Conservation (phyloP, 1,284 basidiomycete species). For the Lignosus rhinocerotis region DNA sequence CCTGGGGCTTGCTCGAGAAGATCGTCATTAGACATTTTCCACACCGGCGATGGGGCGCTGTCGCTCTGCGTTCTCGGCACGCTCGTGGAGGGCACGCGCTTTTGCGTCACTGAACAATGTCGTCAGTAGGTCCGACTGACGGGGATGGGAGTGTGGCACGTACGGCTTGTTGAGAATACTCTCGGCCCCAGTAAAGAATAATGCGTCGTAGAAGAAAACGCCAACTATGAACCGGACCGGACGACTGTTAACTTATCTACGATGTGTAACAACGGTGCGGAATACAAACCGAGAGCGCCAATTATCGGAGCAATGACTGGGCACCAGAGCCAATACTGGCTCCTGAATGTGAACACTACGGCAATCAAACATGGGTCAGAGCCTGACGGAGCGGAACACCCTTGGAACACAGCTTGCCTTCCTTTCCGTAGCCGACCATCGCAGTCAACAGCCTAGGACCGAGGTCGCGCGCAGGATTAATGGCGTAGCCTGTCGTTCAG, state of each 20-base stretch:
- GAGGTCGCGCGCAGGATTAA: slow-evolving; percentile 68
- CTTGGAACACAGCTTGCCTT: slow-evolving; percentile 32
- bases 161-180: slow-evolving; percentile 56
- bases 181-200: slow-evolving; percentile 55
- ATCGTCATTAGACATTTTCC: slow-evolving; percentile 14
- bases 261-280: background rate
- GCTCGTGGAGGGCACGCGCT: slow-evolving; percentile 23
- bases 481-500: slow-evolving; percentile 42
- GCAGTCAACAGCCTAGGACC: slow-evolving; percentile 62
- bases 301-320: slow-evolving; percentile 59
- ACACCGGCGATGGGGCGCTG: slow-evolving; percentile 21
- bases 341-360: slow-evolving; percentile 46
- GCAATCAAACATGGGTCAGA: background rate
- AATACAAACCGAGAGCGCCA: slow-evolving; percentile 45
- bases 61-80: slow-evolving; percentile 21
- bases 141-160: slow-evolving; percentile 16
- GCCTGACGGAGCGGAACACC: background rate
- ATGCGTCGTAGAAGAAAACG: slow-evolving; percentile 51
- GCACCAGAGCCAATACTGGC: slow-evolving; percentile 80
- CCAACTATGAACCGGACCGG: slow-evolving; percentile 34
- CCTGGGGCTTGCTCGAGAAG: background rate
- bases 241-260: background rate
- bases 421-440: slow-evolving; percentile 59
- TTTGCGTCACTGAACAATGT: slow-evolving; percentile 17
- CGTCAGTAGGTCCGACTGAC: background rate